These are phyloP conservation scores for Aphanocladium album DNA, from an alignment of 2,329 filamentous ascomycete genomes.

Conservation along the genomic window DNA sequence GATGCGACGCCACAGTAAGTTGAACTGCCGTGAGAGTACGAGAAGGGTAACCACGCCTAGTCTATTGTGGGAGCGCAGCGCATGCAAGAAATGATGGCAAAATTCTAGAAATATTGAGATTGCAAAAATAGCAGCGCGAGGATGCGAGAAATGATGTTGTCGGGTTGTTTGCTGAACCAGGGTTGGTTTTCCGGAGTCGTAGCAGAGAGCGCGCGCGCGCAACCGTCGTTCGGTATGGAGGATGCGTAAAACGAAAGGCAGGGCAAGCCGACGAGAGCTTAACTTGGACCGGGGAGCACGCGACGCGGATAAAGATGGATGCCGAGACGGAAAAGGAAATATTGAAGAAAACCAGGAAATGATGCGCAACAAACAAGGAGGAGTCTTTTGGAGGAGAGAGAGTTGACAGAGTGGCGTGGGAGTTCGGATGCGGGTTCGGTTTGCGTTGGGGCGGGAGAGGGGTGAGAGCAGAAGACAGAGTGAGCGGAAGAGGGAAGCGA, in stretches of 20 bases:
- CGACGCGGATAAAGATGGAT: not conserved
- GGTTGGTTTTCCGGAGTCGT: not conserved
- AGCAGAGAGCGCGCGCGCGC: not conserved
- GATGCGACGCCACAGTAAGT: not conserved
- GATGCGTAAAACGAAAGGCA: constrained; percentile 6
- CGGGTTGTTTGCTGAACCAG: not conserved
- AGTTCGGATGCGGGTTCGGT: not conserved
- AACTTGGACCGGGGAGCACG: not conserved
- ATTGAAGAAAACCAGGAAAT: no score
- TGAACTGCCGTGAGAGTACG: not conserved
- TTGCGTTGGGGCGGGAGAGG: not conserved
- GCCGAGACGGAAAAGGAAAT: not conserved
- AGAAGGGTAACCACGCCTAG: not conserved
- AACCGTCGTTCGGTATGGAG: not conserved
- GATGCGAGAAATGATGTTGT: not conserved
- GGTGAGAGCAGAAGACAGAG: not conserved
- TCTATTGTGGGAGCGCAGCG: not conserved
- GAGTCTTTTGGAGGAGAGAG: not conserved
- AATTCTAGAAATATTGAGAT: not conserved
- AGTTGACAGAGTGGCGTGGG: not conserved
- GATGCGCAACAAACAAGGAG: not conserved
- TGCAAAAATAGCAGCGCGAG: not conserved
- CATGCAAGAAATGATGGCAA: not conserved
- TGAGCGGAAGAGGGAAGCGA: not conserved
- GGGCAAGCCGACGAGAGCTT: not conserved